A percentile compares a stretch with the other conserved stretches of the same genome.
Evolutionary conservation across 192 early-diverging fungal species (phyloP).

Genomic region (Rhizoclosmatium sp.): DNA sequence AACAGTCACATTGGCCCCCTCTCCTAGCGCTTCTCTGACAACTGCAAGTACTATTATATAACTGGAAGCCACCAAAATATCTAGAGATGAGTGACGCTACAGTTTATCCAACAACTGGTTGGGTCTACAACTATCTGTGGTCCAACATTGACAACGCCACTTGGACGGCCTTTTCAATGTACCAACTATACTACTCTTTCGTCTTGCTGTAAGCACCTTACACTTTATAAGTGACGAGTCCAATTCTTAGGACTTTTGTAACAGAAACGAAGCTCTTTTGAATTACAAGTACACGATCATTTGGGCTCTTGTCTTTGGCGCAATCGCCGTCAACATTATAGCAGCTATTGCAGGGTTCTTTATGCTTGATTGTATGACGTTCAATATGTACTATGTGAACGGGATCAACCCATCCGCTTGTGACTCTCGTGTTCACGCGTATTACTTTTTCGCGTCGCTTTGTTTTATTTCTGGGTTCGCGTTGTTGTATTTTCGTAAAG

Average conservation of each 20-base stretch:
- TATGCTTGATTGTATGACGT: constrained; percentile 25
- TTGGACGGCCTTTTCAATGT: constrained; percentile 15
- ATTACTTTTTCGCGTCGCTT: constrained; percentile 8
- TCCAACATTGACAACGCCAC: background rate
- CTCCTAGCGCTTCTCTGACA: too few species aligned
- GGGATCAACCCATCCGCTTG: constrained; percentile 2
- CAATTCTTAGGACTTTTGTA: background rate
- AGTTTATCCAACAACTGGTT: background rate
- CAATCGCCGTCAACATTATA: constrained; percentile 4
- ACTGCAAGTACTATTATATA: too few species aligned
- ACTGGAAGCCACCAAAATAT: too few species aligned
- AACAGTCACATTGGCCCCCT: too few species aligned
- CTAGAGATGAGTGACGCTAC: too few species aligned
- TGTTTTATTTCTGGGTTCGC: constrained; percentile 9
- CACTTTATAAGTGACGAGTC: background rate
- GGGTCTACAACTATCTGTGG: background rate
- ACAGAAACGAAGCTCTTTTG: constrained; percentile 7
- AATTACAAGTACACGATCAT: constrained; percentile 6
- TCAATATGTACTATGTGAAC: background rate
- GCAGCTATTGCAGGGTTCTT: constrained; percentile 4
- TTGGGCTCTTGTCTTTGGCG: background rate
- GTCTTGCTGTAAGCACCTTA: background rate
- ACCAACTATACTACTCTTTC: constrained; percentile 12
- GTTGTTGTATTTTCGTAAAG: constrained; percentile 14
- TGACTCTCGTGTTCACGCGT: background rate